Conservation (phyloP, 2,329 filamentous ascomycete species). For the Amauroascus verrucosus region DNA sequence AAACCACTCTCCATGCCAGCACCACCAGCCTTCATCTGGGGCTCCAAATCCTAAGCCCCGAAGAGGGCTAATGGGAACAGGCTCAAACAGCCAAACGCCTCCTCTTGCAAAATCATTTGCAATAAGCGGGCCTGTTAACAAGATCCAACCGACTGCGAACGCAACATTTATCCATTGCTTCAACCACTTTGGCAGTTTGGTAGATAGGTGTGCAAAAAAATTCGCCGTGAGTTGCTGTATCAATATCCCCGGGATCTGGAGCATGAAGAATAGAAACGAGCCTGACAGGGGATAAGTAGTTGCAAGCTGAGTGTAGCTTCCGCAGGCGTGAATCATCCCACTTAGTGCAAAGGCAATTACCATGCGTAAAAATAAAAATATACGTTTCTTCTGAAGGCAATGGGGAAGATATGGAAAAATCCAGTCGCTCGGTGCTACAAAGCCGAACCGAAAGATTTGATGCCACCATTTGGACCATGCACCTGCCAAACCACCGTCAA, state of each 20-base stretch:
- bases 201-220: constrained; percentile 28
- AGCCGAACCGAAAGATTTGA: constrained; percentile 67
- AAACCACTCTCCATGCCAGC: constrained; percentile 50
- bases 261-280: constrained; percentile 57
- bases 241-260: constrained; percentile 57
- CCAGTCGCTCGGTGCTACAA: constrained; percentile 32
- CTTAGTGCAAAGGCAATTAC: constrained; percentile 29
- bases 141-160: constrained; percentile 58
- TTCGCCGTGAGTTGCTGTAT: constrained; percentile 43
- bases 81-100: constrained; percentile 72
- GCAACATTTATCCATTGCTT: constrained; percentile 49
- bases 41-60: constrained; percentile 55
- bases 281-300: constrained; percentile 46
- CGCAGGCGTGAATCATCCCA: constrained; percentile 54
- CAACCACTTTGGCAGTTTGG: constrained; percentile 37
- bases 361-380: constrained; percentile 14
- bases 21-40: constrained; percentile 54
- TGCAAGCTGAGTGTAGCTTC: constrained; percentile 57
- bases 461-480: constrained; percentile 89
- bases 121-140: constrained; percentile 54
- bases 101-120: constrained; percentile 63
- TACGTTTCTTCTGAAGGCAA: constrained; percentile 14
- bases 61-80: constrained; percentile 64
- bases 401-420: constrained; percentile 24
- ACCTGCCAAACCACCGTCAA: constrained; percentile 61